Evolutionary conservation across 306 rosid genomes (phyloP), one percentile per base, ranked within the genome.

Genomic region (Cucurbita pepo): DNA sequence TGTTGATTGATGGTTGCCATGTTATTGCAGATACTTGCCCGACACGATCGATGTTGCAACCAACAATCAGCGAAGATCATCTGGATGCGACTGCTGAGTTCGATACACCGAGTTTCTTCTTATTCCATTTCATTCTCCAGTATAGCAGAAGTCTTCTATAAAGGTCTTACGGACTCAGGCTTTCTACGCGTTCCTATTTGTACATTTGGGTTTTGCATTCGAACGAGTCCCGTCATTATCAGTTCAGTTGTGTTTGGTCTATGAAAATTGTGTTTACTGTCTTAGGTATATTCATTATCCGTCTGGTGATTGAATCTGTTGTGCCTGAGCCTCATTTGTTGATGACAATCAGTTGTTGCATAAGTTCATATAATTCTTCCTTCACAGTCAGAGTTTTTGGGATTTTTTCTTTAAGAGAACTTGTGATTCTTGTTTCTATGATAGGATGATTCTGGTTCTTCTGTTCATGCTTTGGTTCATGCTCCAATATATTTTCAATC

Each of bases 31-130:
- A 85, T 94, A 94, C 86, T 82, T 94, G 85, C 99, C 99, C 22
- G 99, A 94, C 81, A 91, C 97, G 56, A 94, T 94, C 74, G 99
- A 94, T 77, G 99, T 94, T 50, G 95, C 84, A 61, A 86, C 79
- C 89, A 83, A 78, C 86, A 89, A 72, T 82, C 99, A 86, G 82
- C 87, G 84, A 51, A 86, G 97, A 83, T 85, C 95, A 74, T 69
- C 88, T 7, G 99, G 99, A 65, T 94, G 99, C 11, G 99, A 91
- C 73, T 94, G 99, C 86, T 94, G 81, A 90, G 81, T 52, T 77
- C 64, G 73, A 37, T 72, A 77, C 59, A 65, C 53, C 22, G 77
- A 77, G 80, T 10, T 41, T 9, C 53, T n/a, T 72, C 22, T 19
- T 19, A 40, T 63, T 75, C 53, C 37, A 45, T 83, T 89, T 66